A percentile compares a stretch with the other conserved stretches of the same genome.
phyloP scores from a whole-genome alignment of 2,329 filamentous ascomycete genomes.

The Alternaria ventricosa region DNA sequence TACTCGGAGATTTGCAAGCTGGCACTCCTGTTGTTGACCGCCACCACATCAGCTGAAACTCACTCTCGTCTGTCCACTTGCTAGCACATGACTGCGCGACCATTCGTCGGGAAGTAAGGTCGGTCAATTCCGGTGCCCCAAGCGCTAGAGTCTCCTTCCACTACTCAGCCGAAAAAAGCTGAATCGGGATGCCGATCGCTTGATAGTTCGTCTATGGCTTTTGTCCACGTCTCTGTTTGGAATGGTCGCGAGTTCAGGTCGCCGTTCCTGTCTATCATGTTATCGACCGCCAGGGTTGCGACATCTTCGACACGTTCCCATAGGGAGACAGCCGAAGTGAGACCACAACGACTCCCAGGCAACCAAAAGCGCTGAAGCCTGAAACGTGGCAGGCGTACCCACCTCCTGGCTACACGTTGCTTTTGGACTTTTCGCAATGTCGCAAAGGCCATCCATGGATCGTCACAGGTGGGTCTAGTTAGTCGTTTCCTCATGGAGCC shows the following conservation, averaged over 20 bases:
- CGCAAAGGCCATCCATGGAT: neutral
- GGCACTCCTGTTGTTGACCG: neutral
- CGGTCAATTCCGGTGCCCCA: neutral
- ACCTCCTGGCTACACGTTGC: neutral
- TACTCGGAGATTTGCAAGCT: slow-evolving; percentile 1
- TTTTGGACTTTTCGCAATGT: slow-evolving; percentile 5
- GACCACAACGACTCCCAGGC: neutral
- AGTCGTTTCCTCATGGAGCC: neutral
- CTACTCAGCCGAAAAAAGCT: slow-evolving; percentile 1
- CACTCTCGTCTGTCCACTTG: neutral
- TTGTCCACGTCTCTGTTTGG: slow-evolving; percentile 2
- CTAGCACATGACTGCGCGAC: neutral
- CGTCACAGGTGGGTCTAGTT: neutral
- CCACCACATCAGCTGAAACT: slow-evolving; percentile 1
- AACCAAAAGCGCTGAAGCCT: neutral
- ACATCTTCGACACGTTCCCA: neutral
- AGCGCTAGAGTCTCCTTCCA: neutral
- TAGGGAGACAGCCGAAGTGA: neutral
- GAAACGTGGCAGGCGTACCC: neutral
- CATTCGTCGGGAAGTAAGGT: neutral
- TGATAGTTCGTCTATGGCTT: neutral
- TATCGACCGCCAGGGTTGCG: neutral
- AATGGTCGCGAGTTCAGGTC: neutral
- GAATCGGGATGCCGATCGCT: slow-evolving; percentile 11
- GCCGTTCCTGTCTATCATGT: neutral